phyloP scores from a whole-genome alignment of 2,329 filamentous ascomycete genomes.

The Aspergillus alliaceus region DNA sequence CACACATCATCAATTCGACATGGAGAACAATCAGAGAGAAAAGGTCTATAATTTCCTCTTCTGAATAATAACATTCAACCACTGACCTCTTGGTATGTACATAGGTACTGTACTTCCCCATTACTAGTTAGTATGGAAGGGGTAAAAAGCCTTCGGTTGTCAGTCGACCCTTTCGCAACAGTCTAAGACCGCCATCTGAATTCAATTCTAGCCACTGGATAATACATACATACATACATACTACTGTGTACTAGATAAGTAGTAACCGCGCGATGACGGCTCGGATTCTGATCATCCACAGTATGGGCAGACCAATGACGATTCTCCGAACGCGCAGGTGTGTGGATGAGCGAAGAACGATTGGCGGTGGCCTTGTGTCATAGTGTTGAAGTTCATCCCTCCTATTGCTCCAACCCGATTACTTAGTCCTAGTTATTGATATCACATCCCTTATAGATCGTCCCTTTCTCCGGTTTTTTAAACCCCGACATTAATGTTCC shows the following conservation, averaged over 20 bases:
- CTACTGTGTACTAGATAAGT: background rate
- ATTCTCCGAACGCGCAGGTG: slow-evolving; percentile 20
- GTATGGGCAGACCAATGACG: slow-evolving; percentile 26
- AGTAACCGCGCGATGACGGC: background rate
- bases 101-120: background rate
- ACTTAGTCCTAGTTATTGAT: background rate
- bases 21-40: background rate
- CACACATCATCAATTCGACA: background rate
- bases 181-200: background rate
- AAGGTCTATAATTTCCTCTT: background rate
- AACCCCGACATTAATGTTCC: background rate
- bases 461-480: background rate
- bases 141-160: background rate
- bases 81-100: background rate
- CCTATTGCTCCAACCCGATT: background rate
- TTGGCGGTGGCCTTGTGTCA: slow-evolving; percentile 4
- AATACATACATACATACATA: background rate
- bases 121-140: background rate
- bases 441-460: background rate
- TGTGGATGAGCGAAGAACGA: slow-evolving; percentile 7
- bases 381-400: background rate
- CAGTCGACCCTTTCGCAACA: background rate
- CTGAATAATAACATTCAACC: background rate
- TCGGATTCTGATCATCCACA: background rate
- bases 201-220: background rate